A percentile compares a stretch with the other conserved stretches of the same genome.
These are phyloP conservation scores for Thinopyrum elongatum DNA, from an alignment of 176 grass and related monocot genomes.

Conservation along the genomic window DNA sequence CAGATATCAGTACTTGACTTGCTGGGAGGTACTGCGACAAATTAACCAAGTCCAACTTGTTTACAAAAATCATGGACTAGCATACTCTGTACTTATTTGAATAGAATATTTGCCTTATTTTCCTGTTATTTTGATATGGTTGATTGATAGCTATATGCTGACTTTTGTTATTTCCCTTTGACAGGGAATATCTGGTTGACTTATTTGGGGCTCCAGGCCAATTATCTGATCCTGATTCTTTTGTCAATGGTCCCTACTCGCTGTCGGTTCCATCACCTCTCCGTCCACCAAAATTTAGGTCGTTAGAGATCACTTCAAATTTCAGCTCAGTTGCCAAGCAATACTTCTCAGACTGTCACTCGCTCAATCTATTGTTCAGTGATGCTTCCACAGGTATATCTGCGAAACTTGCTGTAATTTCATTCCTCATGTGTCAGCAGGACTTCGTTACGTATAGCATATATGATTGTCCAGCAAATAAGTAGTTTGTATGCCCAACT, in stretches of 20 bases:
- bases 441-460: not conserved
- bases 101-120: not conserved
- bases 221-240: conserved; percentile 85
- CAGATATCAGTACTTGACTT: not conserved
- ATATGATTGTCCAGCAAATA: conserved; percentile 15
- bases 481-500: conserved; percentile 18
- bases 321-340: conserved; percentile 88
- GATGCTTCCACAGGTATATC: conserved; percentile 62
- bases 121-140: conserved; percentile 7
- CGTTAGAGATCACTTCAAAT: conserved; percentile 61
- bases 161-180: conserved; percentile 34
- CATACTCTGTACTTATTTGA: not conserved
- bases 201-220: conserved; percentile 77
- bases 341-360: conserved; percentile 88
- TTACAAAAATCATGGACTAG: not conserved
- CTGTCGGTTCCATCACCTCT: conserved; percentile 80
- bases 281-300: conserved; percentile 81
- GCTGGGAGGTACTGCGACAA: not conserved
- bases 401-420: not conserved
- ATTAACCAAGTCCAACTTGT: not conserved
- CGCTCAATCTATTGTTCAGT: conserved; percentile 83
- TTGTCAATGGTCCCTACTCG: conserved; percentile 79
- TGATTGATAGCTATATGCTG: not conserved
- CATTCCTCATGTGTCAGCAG: not conserved
- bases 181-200: conserved; percentile 92